A percentile compares a stretch with the other conserved stretches of the same genome.
Conservation (phyloP, 164 flowering plant species). For the Sedum album region DNA sequence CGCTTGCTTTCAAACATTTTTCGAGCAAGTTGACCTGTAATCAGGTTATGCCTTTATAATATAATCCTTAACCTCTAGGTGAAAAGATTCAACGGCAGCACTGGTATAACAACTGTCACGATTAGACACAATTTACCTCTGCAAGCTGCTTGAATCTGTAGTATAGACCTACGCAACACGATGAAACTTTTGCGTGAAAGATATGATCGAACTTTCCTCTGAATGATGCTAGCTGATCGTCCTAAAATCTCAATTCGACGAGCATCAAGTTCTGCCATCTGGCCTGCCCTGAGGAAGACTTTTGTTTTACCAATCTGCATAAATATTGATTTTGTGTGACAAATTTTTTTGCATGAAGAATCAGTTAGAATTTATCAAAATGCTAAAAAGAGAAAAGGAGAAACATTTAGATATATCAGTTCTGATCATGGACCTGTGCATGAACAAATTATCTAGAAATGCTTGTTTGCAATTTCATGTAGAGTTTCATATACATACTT, state of each 20-base stretch:
- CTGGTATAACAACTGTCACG: background rate
- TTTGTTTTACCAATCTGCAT: constrained; percentile 95
- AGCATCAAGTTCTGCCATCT: constrained; percentile 93
- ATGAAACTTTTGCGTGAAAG: constrained; percentile 56
- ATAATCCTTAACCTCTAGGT: background rate
- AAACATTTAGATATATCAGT: no score
- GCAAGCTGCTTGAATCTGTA: constrained; percentile 73
- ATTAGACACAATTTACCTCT: constrained; percentile 45
- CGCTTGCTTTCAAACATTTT: constrained; percentile 53
- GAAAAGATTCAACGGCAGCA: background rate
- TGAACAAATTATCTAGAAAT: background rate
- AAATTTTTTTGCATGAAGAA: background rate
- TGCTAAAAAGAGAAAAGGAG: no score
- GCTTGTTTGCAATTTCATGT: background rate
- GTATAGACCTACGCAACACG: constrained; percentile 40
- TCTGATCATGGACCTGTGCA: background rate
- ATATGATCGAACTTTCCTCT: constrained; percentile 82
- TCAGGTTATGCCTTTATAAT: constrained; percentile 9
- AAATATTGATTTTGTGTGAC: background rate
- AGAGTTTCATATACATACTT: background rate
- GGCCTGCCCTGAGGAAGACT: constrained; percentile 96
- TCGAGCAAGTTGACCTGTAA: constrained; percentile 74
- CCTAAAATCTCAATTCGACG: constrained; percentile 79
- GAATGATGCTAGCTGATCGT: constrained; percentile 86
- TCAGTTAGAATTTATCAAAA: no score